Conservation (phyloP, 2,329 filamentous ascomycete genomes). For the Penicillium sclerotiorum region DNA sequence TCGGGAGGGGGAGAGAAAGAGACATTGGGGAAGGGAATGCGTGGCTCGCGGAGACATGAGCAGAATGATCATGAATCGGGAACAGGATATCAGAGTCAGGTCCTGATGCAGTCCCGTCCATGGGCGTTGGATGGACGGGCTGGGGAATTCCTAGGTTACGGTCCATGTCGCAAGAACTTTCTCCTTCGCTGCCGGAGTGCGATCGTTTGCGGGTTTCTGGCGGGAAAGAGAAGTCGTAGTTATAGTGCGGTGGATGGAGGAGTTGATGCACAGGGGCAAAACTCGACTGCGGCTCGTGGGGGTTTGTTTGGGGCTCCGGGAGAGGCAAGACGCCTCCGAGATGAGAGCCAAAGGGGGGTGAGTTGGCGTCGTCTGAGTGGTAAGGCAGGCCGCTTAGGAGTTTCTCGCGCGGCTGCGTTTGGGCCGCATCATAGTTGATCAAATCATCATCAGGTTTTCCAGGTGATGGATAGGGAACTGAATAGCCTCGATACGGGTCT, state of each 20-base stretch:
- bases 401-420: conserved; percentile 42
- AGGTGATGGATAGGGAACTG: conserved; percentile 68
- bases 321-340: conserved; percentile 37
- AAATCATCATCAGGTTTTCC: conserved; percentile 67
- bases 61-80: conserved; percentile 35
- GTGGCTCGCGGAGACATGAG: conserved; percentile 32
- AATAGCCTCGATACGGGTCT: conserved; percentile 75
- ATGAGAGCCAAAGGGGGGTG: conserved; percentile 42
- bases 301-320: conserved; percentile 31
- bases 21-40: conserved; percentile 43
- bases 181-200: conserved; percentile 35
- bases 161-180: conserved; percentile 25
- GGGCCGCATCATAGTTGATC: conserved; percentile 62
- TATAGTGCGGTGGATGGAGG: conserved; percentile 41
- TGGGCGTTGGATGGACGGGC: conserved; percentile 35
- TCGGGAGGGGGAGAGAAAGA: conserved; percentile 41
- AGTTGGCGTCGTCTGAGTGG: conserved; percentile 35
- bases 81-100: conserved; percentile 40
- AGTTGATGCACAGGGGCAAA: conserved; percentile 38
- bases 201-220: conserved; percentile 39
- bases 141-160: conserved; percentile 29
- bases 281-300: conserved; percentile 35
- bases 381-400: conserved; percentile 37
- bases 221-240: conserved; percentile 35
- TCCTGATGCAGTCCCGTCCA: conserved; percentile 32